Percentiles rank a stretch among this genome's conserved stretches.
Conservation (phyloP, 306 rosid genomes). For the Trifolium repens region DNA sequence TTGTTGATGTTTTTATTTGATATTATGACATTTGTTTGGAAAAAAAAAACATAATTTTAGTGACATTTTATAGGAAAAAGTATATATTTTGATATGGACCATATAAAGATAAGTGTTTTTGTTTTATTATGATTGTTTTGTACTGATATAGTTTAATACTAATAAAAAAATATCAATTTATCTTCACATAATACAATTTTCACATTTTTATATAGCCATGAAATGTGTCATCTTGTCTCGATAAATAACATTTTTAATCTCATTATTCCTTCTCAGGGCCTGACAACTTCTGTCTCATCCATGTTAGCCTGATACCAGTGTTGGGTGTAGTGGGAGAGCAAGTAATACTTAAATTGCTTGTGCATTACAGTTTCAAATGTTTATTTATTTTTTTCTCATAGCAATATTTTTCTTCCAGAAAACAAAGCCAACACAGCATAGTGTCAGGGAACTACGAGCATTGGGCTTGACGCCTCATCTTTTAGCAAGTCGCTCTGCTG, state of each 20-base stretch:
- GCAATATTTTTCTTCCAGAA: constrained; percentile 62
- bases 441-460: constrained; percentile 95
- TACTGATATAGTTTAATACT: constrained; percentile 9
- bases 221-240: constrained; percentile 35
- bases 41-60: background rate
- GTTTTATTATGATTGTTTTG: background rate
- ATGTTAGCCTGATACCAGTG: constrained; percentile 97
- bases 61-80: background rate
- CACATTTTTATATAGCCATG: background rate
- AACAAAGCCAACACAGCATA: constrained; percentile 97
- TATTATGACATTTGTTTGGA: background rate
- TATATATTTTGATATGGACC: constrained; percentile 1
- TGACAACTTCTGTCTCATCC: constrained; percentile 93
- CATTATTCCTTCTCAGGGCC: constrained; percentile 65
- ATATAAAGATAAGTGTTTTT: background rate
- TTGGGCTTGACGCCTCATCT: constrained; percentile 96
- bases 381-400: constrained; percentile 29
- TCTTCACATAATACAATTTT: background rate
- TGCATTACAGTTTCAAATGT: constrained; percentile 36
- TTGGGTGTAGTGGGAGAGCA: constrained; percentile 98
- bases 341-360: constrained; percentile 56
- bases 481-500: constrained; percentile 92
- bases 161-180: background rate
- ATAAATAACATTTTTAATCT: constrained; percentile 34
- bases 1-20: background rate